Conservation (phyloP, 495 filamentous ascomycete species). For the Entonaema liquescens region DNA sequence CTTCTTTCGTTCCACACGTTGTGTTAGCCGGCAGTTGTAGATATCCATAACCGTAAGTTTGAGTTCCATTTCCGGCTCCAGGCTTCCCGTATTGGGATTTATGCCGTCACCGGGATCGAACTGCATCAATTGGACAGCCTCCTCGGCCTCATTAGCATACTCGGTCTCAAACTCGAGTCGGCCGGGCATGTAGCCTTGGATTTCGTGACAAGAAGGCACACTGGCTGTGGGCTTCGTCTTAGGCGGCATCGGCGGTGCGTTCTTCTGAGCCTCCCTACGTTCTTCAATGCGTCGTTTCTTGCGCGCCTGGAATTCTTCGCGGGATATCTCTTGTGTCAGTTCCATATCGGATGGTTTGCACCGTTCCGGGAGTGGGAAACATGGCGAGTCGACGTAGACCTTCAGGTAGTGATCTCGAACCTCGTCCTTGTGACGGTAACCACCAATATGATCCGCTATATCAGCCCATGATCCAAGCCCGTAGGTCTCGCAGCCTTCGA, state of each 20-base stretch:
- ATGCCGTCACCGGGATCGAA: slow-evolving; percentile 96
- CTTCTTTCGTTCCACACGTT: slow-evolving; percentile 93
- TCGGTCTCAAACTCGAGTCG: slow-evolving; percentile 98
- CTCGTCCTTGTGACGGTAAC: slow-evolving; percentile 92
- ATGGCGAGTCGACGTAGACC: slow-evolving; percentile 81
- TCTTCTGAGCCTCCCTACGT: slow-evolving; percentile 85
- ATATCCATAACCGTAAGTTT: slow-evolving; percentile 99
- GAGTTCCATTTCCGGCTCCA: slow-evolving; percentile 93
- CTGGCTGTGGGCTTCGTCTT: slow-evolving; percentile 96
- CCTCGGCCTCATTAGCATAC: slow-evolving; percentile 96
- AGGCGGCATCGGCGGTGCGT: slow-evolving; percentile 81
- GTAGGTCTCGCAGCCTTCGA: slow-evolving; percentile 98
- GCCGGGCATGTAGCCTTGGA: slow-evolving; percentile 98
- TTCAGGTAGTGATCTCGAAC: slow-evolving; percentile 91
- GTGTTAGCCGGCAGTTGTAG: slow-evolving; percentile 91
- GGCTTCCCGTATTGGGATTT: slow-evolving; percentile 79
- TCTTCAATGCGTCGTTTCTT: slow-evolving; percentile 97
- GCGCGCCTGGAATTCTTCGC: slow-evolving; percentile 90
- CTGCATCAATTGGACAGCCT: slow-evolving; percentile 96
- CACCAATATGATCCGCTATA: slow-evolving; percentile 97
- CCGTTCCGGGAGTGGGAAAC: slow-evolving; percentile 85
- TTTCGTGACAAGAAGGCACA: slow-evolving; percentile 95
- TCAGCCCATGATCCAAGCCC: slow-evolving; percentile 97
- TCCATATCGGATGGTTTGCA: slow-evolving; percentile 81
- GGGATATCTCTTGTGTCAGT: slow-evolving; percentile 78